A percentile compares a stretch with the other conserved stretches of the same genome.
Evolutionary conservation across 768 basidiomycete genomes (phyloP).

Genomic region (Lentinula raphanica): DNA sequence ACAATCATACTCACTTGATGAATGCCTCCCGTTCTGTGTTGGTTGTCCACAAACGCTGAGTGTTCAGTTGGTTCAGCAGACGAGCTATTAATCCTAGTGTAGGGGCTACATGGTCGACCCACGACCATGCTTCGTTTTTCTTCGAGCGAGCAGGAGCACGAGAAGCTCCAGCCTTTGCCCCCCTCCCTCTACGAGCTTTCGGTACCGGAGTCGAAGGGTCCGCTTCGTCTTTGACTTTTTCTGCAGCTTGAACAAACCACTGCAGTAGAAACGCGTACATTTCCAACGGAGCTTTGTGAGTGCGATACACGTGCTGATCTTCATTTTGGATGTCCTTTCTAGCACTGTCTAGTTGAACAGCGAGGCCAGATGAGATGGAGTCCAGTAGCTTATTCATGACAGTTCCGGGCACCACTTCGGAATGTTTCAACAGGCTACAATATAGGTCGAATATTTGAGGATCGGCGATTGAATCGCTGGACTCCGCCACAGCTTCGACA

Average conservation of each 20-base stretch:
- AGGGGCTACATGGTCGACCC: conserved; percentile 70
- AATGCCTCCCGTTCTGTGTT: conserved; percentile 83
- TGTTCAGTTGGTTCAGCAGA: conserved; percentile 52
- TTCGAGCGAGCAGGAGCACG: conserved; percentile 39
- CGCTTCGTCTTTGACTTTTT: conserved; percentile 62
- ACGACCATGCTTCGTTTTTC: conserved; percentile 55
- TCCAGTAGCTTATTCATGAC: conserved; percentile 86
- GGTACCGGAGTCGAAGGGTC: conserved; percentile 39
- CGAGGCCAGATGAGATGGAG: conserved; percentile 73
- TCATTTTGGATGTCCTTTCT: conserved; percentile 65
- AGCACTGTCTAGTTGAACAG: conserved; percentile 67
- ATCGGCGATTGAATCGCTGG: conserved; percentile 67
- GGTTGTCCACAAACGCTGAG: conserved; percentile 86
- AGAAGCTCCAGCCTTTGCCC: conserved; percentile 41
- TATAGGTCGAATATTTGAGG: conserved; percentile 75
- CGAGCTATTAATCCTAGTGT: conserved; percentile 69
- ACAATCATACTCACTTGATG: conserved; percentile 56
- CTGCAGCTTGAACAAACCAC: conserved; percentile 83
- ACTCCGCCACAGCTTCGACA: conserved; percentile 74
- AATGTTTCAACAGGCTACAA: conserved; percentile 74
- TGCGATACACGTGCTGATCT: conserved; percentile 51
- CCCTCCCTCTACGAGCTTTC: conserved; percentile 53
- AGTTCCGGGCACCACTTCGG: conserved; percentile 53
- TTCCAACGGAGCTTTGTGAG: conserved; percentile 76
- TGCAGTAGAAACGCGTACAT: conserved; percentile 89